A percentile compares a stretch with the other conserved stretches of the same genome.
These are phyloP conservation scores for Isatis tinctoria DNA, from an alignment of 345 rosid genomes.

Conservation along the genomic window DNA sequence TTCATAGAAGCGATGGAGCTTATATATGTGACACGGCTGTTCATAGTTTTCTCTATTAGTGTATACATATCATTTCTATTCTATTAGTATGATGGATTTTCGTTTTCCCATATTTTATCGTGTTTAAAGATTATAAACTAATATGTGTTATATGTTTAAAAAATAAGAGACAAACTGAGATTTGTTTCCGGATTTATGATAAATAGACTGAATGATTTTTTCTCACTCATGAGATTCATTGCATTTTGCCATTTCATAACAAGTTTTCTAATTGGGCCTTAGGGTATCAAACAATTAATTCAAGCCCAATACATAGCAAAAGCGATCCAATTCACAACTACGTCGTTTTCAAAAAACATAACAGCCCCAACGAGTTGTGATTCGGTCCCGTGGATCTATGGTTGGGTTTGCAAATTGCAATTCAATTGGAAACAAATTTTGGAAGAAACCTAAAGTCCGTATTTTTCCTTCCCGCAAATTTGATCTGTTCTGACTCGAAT, in stretches of 20 bases:
- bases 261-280: slow-evolving; percentile 20
- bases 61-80: background rate
- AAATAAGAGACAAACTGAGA: background rate
- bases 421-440: background rate
- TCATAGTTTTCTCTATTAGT: background rate
- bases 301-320: background rate
- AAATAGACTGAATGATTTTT: too few relatives aligned
- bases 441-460: slow-evolving; percentile 18
- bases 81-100: background rate
- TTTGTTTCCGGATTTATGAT: background rate
- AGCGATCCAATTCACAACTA: background rate
- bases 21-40: background rate
- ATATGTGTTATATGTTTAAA: too few relatives aligned
- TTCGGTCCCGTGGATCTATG: background rate
- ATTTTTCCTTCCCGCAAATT: background rate
- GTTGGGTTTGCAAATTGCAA: too few relatives aligned
- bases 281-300: background rate
- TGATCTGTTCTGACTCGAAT: background rate
- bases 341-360: background rate
- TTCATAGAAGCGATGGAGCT: slow-evolving; percentile 9
- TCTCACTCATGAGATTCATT: too few relatives aligned
- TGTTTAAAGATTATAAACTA: background rate
- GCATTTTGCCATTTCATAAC: too few relatives aligned
- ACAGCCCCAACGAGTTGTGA: background rate
- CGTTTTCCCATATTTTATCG: background rate